Conservation (phyloP, 768 basidiomycete genomes). For the Trichaptum fuscoviolaceum region DNA sequence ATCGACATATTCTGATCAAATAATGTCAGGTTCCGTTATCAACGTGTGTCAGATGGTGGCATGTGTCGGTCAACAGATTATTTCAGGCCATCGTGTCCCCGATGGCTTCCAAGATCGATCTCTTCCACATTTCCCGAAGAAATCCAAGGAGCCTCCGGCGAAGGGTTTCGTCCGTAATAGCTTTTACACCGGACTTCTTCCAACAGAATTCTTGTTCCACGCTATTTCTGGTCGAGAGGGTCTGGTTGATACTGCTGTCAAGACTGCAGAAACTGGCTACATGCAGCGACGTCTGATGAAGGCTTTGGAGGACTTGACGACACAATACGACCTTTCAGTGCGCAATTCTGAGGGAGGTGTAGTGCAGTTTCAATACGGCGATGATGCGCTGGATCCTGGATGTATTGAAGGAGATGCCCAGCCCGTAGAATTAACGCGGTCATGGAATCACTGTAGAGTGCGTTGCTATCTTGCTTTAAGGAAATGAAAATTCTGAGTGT, state of each 20-base stretch:
- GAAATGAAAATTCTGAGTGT: background rate
- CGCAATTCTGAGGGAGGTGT: constrained; percentile 92
- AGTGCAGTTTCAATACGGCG: constrained; percentile 95
- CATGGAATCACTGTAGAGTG: constrained; percentile 82
- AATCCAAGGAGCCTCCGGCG: constrained; percentile 91
- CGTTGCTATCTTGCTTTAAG: constrained; percentile 16
- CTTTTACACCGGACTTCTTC: constrained; percentile 87
- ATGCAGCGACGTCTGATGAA: constrained; percentile 99
- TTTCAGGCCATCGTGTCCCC: constrained; percentile 95
- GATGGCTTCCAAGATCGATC: constrained; percentile 99
- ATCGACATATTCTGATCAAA: constrained; percentile 1
- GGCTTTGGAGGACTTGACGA: constrained; percentile 93
- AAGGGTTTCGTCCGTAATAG: constrained; percentile 98
- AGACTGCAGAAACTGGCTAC: constrained; percentile 99
- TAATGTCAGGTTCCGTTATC: constrained; percentile 79
- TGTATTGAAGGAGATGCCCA: constrained; percentile 94
- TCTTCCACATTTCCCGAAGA: constrained; percentile 97
- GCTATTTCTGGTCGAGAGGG: constrained; percentile 99
- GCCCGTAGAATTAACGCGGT: constrained; percentile 84
- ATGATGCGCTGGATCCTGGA: constrained; percentile 95
- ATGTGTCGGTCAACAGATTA: constrained; percentile 99
- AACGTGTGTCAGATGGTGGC: constrained; percentile 99
- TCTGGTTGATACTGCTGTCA: constrained; percentile 98
- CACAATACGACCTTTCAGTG: constrained; percentile 94
- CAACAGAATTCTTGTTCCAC: constrained; percentile 98